Evolutionary conservation across 78 protist genomes (phyloP).

Genomic region (Salpingoeca rosetta): DNA sequence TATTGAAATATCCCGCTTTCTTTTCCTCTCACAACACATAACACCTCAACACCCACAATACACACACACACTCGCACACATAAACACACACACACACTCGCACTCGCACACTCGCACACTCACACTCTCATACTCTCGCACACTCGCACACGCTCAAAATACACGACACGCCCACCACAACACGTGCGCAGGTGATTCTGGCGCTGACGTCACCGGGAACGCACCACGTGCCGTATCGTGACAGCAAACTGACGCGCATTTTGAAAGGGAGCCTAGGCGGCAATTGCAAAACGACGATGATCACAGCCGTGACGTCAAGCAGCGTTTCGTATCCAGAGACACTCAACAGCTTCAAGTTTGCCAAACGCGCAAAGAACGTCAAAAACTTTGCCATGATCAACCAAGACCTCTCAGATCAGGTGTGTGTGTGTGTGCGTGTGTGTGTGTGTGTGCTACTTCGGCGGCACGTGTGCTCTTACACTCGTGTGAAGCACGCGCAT

Average conservation of each 20-base stretch:
- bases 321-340: conserved; percentile 19
- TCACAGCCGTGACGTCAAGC: conserved; percentile 49
- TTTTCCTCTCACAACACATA: too few species aligned
- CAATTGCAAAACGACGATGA: conserved; percentile 49
- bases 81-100: neutral
- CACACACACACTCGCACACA: too few species aligned
- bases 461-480: too few species aligned
- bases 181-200: neutral
- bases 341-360: neutral
- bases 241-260: conserved; percentile 64
- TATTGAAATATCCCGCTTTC: too few species aligned
- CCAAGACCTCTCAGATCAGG: neutral
- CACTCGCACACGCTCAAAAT: too few species aligned
- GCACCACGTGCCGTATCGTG: conserved; percentile 58
- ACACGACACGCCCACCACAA: neutral
- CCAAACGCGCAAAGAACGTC: conserved; percentile 4
- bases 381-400: neutral
- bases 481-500: too few species aligned
- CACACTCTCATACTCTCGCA: neutral
- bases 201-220: conserved; percentile 2
- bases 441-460: too few species aligned
- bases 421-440: too few species aligned
- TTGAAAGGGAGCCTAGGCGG: conserved; percentile 51
- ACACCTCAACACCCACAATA: too few species aligned
- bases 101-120: neutral